A percentile compares a stretch with the other conserved stretches of the same genome.
Conservation (phyloP, 228 moss, liverwort and hornwort species). For the Sphagnum fallax region DNA sequence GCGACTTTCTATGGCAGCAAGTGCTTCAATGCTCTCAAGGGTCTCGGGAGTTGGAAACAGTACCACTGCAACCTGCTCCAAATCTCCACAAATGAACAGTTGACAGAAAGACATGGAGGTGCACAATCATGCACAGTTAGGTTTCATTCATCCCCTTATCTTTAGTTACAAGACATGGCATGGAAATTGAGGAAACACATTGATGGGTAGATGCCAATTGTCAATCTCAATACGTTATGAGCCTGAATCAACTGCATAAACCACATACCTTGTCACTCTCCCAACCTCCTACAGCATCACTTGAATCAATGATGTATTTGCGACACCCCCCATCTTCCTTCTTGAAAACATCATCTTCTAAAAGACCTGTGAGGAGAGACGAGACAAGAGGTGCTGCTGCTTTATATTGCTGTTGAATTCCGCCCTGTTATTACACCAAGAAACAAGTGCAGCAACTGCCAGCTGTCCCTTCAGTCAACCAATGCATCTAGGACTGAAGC, state of each 20-base stretch:
- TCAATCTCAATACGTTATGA: no score
- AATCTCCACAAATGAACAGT: background rate
- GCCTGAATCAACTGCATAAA: no score
- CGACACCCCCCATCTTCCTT: conserved; percentile 61
- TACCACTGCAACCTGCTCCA: conserved; percentile 63
- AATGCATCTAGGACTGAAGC: conserved; percentile 6
- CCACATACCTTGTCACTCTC: conserved; percentile 62
- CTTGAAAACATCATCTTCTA: conserved; percentile 43
- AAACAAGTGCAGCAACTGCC: conserved; percentile 51
- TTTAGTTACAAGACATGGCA: background rate
- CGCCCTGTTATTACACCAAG: conserved; percentile 47
- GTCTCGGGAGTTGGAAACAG: conserved; percentile 83
- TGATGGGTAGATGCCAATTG: background rate
- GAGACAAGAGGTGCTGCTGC: conserved; percentile 74
- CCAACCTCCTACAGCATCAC: conserved; percentile 87
- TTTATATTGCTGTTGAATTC: conserved; percentile 87
- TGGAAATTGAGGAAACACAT: background rate
- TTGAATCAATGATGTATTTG: conserved; percentile 66
- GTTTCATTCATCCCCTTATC: no score
- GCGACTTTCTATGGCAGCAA: conserved; percentile 44
- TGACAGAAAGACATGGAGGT: no score
- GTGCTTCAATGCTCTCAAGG: conserved; percentile 41
- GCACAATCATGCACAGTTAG: no score
- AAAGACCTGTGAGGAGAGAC: conserved; percentile 59
- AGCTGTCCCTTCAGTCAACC: conserved; percentile 43